Percentiles rank a stretch among this genome's conserved stretches.
These are phyloP conservation scores for Aspergillus fructus DNA, from an alignment of 2,329 filamentous ascomycete genomes.

Conservation along the genomic window DNA sequence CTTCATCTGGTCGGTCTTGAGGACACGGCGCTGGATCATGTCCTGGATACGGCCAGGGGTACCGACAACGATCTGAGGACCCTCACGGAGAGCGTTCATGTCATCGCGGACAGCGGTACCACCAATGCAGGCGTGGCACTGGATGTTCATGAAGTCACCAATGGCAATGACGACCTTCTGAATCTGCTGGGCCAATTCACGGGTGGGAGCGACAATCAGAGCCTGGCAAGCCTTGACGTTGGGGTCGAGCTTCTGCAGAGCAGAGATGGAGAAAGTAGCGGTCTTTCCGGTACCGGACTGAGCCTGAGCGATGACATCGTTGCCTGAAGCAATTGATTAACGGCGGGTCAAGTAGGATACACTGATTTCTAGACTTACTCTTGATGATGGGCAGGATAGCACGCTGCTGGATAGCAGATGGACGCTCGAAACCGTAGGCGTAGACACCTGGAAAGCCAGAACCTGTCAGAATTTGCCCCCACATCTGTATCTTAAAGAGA, in stretches of 20 bases:
- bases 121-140: slow-evolving; percentile 99
- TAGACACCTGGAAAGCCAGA: slow-evolving; percentile 68
- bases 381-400: slow-evolving; percentile 99
- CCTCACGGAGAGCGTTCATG: slow-evolving; percentile 95
- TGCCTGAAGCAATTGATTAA: slow-evolving; percentile 55
- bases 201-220: slow-evolving; percentile 94
- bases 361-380: slow-evolving; percentile 60
- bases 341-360: slow-evolving; percentile 11
- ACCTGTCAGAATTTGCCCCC: slow-evolving; percentile 26
- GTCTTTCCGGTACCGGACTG: slow-evolving; percentile 99
- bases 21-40: slow-evolving; percentile 98
- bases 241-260: slow-evolving; percentile 97
- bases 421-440: slow-evolving; percentile 99
- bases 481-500: slow-evolving; percentile 19
- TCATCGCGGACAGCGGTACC: slow-evolving; percentile 97
- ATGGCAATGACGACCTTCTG: slow-evolving; percentile 99
- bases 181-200: slow-evolving; percentile 98
- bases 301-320: slow-evolving; percentile 99
- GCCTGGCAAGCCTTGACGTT: slow-evolving; percentile 96
- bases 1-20: slow-evolving; percentile 98
- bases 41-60: slow-evolving; percentile 98
- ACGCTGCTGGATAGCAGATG: slow-evolving; percentile 99
- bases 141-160: slow-evolving; percentile 98
- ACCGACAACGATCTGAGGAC: slow-evolving; percentile 95
- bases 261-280: slow-evolving; percentile 98